Percentiles rank a stretch among this genome's conserved stretches.
phyloP scores from a whole-genome alignment of 2,329 filamentous ascomycete species.

The Fusarium phyllophilum region DNA sequence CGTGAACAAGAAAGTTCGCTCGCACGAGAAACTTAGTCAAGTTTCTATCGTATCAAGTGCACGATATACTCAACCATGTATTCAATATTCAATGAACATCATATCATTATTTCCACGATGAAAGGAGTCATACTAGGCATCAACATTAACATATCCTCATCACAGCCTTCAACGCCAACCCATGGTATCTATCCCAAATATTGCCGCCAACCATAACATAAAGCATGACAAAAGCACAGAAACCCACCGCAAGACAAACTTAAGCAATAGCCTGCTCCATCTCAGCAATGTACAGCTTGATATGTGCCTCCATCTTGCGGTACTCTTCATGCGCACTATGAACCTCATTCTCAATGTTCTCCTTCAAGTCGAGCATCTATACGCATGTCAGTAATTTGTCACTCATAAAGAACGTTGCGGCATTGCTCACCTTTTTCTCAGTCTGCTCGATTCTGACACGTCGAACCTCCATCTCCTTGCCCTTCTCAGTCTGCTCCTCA shows the following conservation, averaged over 20 bases:
- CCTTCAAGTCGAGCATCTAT: slow-evolving; percentile 96
- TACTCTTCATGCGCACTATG: slow-evolving; percentile 93
- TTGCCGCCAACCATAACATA: slow-evolving; percentile 25
- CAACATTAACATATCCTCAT: slow-evolving; percentile 32
- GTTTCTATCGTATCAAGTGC: not conserved
- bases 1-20: not conserved
- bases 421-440: slow-evolving; percentile 85
- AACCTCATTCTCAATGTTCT: slow-evolving; percentile 95
- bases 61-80: not conserved
- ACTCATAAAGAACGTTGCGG: not conserved
- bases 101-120: slow-evolving; percentile 8
- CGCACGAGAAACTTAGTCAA: not conserved
- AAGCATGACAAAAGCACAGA: slow-evolving; percentile 14
- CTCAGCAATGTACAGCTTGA: slow-evolving; percentile 97
- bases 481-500: slow-evolving; percentile 86
- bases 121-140: slow-evolving; percentile 10
- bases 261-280: slow-evolving; percentile 87
- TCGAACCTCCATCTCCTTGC: slow-evolving; percentile 89
- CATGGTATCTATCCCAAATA: slow-evolving; percentile 50
- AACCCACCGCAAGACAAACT: not conserved
- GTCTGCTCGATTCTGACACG: slow-evolving; percentile 96
- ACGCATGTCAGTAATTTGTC: slow-evolving; percentile 34
- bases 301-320: slow-evolving; percentile 96
- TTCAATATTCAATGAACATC: slow-evolving; percentile 1
- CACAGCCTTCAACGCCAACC: slow-evolving; percentile 51